These are phyloP conservation scores for Malus hybrid DNA, from an alignment of 331 rosid genomes.

Conservation along the genomic window DNA sequence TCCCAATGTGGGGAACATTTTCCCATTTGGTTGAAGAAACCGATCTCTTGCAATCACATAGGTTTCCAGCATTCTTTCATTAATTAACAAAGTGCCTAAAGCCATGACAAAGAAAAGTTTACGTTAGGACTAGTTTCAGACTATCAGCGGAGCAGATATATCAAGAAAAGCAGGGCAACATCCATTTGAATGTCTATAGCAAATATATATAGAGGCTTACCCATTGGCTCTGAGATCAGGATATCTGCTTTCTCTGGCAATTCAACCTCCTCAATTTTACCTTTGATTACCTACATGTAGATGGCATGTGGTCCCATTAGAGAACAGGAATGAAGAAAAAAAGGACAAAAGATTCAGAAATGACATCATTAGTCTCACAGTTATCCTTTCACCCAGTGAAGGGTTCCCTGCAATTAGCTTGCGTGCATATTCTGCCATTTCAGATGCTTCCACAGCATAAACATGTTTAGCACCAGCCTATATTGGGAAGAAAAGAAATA, in stretches of 20 bases:
- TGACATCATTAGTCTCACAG: slow-evolving; percentile 42
- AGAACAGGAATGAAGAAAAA: slow-evolving; percentile 1
- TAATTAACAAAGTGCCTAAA: slow-evolving; percentile 78
- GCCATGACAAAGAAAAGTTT: slow-evolving; percentile 8
- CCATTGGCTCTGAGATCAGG: slow-evolving; percentile 99
- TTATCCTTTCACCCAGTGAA: slow-evolving; percentile 63
- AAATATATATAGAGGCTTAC: slow-evolving; percentile 29
- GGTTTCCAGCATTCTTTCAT: slow-evolving; percentile 98
- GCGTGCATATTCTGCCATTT: slow-evolving; percentile 96
- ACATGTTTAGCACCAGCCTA: slow-evolving; percentile 99
- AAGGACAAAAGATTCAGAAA: background rate
- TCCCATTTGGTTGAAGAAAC: slow-evolving; percentile 75
- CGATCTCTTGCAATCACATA: slow-evolving; percentile 98
- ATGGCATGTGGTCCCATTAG: background rate
- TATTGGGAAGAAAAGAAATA: background rate
- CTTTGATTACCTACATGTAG: slow-evolving; percentile 69
- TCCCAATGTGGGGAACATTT: slow-evolving; percentile 91
- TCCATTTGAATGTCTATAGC: background rate
- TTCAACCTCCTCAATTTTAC: slow-evolving; percentile 87
- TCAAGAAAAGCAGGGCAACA: background rate
- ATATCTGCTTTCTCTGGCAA: slow-evolving; percentile 98
- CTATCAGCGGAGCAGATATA: background rate
- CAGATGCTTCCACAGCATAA: slow-evolving; percentile 99
- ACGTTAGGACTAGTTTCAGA: background rate
- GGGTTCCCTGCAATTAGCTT: slow-evolving; percentile 90